Percentiles rank a stretch among this genome's conserved stretches.
phyloP scores from a whole-genome alignment of 106 monocot species.

The Platanthera zijinensis region DNA sequence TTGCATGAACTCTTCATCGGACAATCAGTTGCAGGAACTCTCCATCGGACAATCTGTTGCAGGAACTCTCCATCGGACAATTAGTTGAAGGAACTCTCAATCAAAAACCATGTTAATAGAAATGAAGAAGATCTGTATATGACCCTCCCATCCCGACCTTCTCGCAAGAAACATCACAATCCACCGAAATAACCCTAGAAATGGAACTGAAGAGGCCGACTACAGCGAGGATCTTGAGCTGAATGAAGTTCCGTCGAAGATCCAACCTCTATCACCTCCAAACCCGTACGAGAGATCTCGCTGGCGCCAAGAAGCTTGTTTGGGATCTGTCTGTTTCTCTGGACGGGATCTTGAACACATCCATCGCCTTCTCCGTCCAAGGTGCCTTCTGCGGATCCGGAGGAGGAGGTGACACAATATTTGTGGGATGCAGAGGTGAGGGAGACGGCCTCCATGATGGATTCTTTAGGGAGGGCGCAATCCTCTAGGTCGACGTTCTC shows the following conservation, averaged over 20 bases:
- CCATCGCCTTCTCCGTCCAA: constrained; percentile 10
- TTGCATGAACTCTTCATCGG: too few species aligned
- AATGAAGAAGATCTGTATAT: too few species aligned
- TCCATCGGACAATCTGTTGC: too few species aligned
- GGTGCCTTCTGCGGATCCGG: constrained; percentile 7
- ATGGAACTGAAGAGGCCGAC: too few species aligned
- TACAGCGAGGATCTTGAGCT: too few species aligned
- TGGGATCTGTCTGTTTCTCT: constrained; percentile 20
- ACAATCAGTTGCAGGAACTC: too few species aligned
- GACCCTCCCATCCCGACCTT: too few species aligned
- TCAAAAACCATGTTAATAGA: too few species aligned
- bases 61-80: too few species aligned
- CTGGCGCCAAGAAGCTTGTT: constrained; percentile 10
- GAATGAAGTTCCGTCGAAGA: neutral
- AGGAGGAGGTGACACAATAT: constrained; percentile 16
- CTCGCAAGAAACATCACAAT: too few species aligned
- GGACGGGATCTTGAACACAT: constrained; percentile 26
- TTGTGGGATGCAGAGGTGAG: constrained; percentile 39
- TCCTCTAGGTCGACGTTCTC: constrained; percentile 90
- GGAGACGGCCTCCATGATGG: constrained; percentile 82
- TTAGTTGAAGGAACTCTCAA: too few species aligned
- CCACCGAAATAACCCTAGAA: too few species aligned
- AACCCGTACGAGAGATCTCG: neutral
- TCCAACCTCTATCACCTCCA: neutral
- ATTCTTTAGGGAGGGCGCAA: constrained; percentile 67